phyloP scores from a whole-genome alignment of 495 filamentous ascomycete genomes.

The Neurospora sp. region DNA sequence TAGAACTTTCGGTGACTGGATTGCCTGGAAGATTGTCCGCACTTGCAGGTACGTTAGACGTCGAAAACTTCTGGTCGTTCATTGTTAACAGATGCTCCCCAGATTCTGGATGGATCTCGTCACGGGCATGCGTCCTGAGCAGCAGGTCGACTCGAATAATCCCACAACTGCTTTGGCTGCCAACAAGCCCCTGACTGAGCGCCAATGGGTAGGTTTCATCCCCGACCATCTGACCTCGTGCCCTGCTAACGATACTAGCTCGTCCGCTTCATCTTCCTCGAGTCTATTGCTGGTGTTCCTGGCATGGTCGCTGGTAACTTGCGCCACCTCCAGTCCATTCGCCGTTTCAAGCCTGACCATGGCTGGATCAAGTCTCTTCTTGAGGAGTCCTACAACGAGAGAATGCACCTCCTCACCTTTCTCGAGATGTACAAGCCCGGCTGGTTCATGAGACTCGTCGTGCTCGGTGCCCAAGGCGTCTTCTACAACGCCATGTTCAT shows the following conservation, averaged over 20 bases:
- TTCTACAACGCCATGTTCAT: conserved; percentile 95
- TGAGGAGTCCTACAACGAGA: conserved; percentile 91
- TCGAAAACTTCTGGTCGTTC: not conserved
- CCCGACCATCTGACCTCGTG: not conserved
- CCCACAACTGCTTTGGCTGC: conserved; percentile 35
- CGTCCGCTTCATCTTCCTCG: conserved; percentile 80
- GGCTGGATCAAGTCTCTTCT: conserved; percentile 97
- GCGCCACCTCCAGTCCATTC: conserved; percentile 71
- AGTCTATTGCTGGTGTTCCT: conserved; percentile 88
- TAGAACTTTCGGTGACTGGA: conserved; percentile 31
- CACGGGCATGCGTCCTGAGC: conserved; percentile 33
- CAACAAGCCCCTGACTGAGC: conserved; percentile 34
- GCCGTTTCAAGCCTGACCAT: conserved; percentile 82
- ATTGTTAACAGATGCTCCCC: not conserved
- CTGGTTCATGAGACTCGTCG: conserved; percentile 80
- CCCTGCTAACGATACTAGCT: conserved; percentile 30
- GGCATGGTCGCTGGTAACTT: conserved; percentile 97
- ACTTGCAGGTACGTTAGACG: conserved; percentile 15
- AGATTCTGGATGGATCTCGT: conserved; percentile 39
- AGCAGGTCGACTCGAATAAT: conserved; percentile 35
- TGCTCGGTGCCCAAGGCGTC: conserved; percentile 71
- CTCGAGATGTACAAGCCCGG: conserved; percentile 87
- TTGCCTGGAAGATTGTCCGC: conserved; percentile 38
- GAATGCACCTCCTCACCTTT: conserved; percentile 94
- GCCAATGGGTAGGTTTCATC: conserved; percentile 32